Percentiles rank a stretch among this genome's conserved stretches.
These are phyloP conservation scores for Fomitopsis palustris DNA, from an alignment of 1,284 basidiomycete species.

Conservation along the genomic window DNA sequence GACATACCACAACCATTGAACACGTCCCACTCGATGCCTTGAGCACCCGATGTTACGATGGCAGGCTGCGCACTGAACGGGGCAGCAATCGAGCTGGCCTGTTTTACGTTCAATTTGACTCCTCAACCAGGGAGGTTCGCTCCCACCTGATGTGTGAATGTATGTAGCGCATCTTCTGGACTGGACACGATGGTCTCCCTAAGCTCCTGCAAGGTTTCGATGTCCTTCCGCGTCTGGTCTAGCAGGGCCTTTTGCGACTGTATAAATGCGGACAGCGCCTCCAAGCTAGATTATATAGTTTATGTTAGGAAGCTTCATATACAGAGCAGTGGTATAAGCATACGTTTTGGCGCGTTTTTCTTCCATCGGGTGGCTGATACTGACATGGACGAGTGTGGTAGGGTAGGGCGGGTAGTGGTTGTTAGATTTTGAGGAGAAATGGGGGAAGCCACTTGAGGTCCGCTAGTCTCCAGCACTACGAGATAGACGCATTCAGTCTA, in stretches of 20 bases:
- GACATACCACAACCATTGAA: conserved; percentile 44
- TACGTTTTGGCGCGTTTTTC: conserved; percentile 57
- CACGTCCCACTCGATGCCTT: conserved; percentile 48
- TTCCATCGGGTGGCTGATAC: conserved; percentile 43
- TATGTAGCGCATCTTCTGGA: conserved; percentile 29
- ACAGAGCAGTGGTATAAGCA: conserved; percentile 14
- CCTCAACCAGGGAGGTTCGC: neutral
- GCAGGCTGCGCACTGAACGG: conserved; percentile 41
- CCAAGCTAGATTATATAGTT: conserved; percentile 38
- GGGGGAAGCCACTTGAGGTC: too few relatives aligned
- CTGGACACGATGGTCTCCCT: conserved; percentile 32
- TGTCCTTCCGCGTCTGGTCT: conserved; percentile 54
- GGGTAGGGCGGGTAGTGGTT: neutral
- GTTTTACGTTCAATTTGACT: conserved; percentile 6
- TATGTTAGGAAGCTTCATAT: neutral
- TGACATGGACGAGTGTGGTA: conserved; percentile 11
- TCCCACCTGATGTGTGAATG: conserved; percentile 33
- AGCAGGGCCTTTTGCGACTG: conserved; percentile 55
- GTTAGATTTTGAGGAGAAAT: too few relatives aligned
- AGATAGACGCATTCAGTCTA: too few relatives aligned
- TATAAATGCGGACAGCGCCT: conserved; percentile 65
- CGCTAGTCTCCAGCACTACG: too few relatives aligned
- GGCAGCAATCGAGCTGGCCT: conserved; percentile 27
- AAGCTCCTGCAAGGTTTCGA: conserved; percentile 47
- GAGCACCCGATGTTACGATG: conserved; percentile 35